Evolutionary conservation across 768 basidiomycete genomes (phyloP), one percentile per base, ranked within the genome.

Genomic region (Tulasnella sp.): DNA sequence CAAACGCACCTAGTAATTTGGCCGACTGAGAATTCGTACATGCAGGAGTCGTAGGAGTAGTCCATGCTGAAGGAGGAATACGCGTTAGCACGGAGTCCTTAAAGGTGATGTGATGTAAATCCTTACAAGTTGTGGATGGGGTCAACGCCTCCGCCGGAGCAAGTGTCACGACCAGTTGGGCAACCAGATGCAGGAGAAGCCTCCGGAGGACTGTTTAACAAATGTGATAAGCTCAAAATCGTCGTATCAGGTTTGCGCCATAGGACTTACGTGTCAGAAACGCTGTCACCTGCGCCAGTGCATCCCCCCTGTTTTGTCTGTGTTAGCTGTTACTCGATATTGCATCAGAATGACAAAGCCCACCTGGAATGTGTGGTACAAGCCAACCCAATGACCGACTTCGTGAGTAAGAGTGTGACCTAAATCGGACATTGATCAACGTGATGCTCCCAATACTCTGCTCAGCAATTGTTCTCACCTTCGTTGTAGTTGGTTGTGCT

Each of bases 361-460:
- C n/a, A n/a, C n/a, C n/a, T n/a, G n/a, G n/a, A n/a, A n/a, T n/a
- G n/a, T n/a, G n/a, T n/a, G n/a, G n/a, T n/a, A n/a, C n/a, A n/a
- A n/a, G n/a, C n/a, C n/a, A n/a, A 75, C 64, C 75, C 76, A 78
- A 64, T 77, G 75, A n/a, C 76, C 74, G 42, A 68, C 70, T 61
- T 78, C 77, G 59, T 78, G 77, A 12, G 70, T 74, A 53, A 73
- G 57, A 37, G 72, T 78, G 29, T 46, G 33, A 22, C 57, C n/a
- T n/a, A 12, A 1, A 22, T 25, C n/a, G 27, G 27, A 46, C n/a
- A 32, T 46, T 10, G 12, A 12, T 19, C 19, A 35, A 12, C 19
- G 12, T 35, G 12, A 19, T 12, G 12, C 12, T 20, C 10, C 12
- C 10, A 10, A 42, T 12, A 10, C 15, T 20, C 34, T 12, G 34